Evolutionary conservation across 169 alveolate species (phyloP).

Genomic region (Blepharisma undulans): DNA sequence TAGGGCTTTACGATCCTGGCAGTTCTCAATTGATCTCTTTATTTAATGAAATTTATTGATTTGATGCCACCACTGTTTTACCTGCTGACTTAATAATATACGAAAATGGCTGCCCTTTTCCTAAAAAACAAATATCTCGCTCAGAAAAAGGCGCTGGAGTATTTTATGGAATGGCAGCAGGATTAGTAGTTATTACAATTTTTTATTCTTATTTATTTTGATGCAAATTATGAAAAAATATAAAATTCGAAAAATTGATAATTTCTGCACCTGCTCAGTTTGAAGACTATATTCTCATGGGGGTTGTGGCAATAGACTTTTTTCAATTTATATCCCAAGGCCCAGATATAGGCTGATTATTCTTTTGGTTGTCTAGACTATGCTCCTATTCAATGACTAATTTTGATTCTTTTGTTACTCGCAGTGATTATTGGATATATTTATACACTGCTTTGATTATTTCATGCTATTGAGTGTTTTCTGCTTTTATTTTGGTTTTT

Average conservation of each 20-base stretch:
- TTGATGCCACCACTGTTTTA: neutral
- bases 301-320: neutral
- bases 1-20: neutral
- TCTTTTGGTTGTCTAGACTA: no score
- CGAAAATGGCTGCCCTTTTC: neutral
- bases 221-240: neutral
- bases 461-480: no score
- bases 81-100: neutral
- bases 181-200: neutral
- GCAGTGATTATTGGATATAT: no score
- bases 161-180: neutral
- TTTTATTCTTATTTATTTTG: neutral
- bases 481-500: no score
- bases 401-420: no score
- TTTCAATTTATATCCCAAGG: neutral
- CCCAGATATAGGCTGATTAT: neutral
- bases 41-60: neutral
- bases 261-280: neutral
- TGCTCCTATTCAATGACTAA: no score
- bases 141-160: neutral
- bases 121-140: neutral
- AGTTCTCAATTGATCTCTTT: neutral
- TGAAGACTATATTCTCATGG: neutral
- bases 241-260: neutral
- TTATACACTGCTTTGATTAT: no score